phyloP scores from a whole-genome alignment of 2,329 filamentous ascomycete species.

The Alternaria panax region DNA sequence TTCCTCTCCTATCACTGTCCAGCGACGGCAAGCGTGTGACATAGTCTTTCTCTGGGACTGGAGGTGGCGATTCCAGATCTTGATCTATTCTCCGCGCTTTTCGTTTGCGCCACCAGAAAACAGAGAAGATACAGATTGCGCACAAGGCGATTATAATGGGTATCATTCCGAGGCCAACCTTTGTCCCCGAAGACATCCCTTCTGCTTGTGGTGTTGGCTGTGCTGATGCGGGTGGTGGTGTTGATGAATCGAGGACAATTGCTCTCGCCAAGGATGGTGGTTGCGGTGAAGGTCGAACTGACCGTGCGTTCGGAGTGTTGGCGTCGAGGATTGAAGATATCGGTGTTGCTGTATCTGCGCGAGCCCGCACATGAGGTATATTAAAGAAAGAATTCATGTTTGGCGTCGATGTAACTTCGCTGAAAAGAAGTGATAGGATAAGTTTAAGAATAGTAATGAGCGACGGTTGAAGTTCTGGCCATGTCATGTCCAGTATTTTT shows the following conservation, averaged over 20 bases:
- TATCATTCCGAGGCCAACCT: slow-evolving; percentile 37
- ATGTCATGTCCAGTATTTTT: neutral
- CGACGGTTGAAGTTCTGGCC: neutral
- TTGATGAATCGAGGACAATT: neutral
- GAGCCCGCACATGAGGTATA: slow-evolving; percentile 1
- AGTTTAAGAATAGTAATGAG: neutral
- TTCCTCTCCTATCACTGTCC: slow-evolving; percentile 19
- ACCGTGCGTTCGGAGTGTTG: neutral
- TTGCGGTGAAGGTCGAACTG: neutral
- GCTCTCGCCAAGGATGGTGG: neutral
- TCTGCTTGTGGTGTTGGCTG: neutral
- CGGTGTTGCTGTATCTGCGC: slow-evolving; percentile 1
- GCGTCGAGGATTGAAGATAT: neutral
- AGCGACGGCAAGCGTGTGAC: slow-evolving; percentile 13
- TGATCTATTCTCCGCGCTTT: slow-evolving; percentile 7
- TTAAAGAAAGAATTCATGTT: slow-evolving; percentile 10
- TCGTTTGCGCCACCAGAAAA: slow-evolving; percentile 29
- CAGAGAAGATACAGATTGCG: slow-evolving; percentile 23
- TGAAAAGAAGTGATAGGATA: neutral
- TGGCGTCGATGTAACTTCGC: neutral
- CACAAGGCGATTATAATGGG: slow-evolving; percentile 28
- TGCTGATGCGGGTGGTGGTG: neutral
- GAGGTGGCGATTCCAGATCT: slow-evolving; percentile 2
- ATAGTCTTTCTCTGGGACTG: slow-evolving; percentile 25
- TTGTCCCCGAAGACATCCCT: slow-evolving; percentile 18